Evolutionary conservation across 495 filamentous ascomycete genomes (phyloP), one percentile per base, ranked within the genome.

Genomic region (Pyrenula massariospora): DNA sequence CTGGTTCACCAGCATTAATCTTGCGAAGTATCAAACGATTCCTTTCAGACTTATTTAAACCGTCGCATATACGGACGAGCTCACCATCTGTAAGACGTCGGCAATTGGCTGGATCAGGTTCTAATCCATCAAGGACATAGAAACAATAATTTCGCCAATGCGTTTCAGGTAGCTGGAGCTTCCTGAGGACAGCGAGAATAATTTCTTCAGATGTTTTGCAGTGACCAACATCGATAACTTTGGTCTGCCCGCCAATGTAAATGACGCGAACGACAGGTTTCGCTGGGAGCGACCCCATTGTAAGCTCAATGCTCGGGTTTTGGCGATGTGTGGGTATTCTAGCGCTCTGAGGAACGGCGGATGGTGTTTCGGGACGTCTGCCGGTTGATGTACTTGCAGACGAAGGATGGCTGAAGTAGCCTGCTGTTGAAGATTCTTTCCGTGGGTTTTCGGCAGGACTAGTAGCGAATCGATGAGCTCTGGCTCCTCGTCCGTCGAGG

Each of bases 161-260:
- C 58, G 86, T 83, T 63, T 91, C 87, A 11, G 85, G 80, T 22
- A 88, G 75, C 54, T 76, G 75, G 12, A 95, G 85, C 65, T 97
- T 97, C 60, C 82, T 84, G 22, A 96, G 69, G 1, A 92, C 92
- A 57, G 83, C 84, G 23, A 87, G 75, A 68, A 96, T 88, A 54
- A 99, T 85, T 56, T 96, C 89, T 59, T 97, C 93, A 25, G 88
- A 82, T 1, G 86, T 94, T 63, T 84, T 89, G 77, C 89, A 96
- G 59, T 85, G 87, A 55, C 87, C 85, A 53, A 97, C 85, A 65
- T 90, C 88, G 55, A 97, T 80, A 5, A 95, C 90, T 67, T 91
- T 91, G 25, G 90, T 95, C 56, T 87, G 84, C n/a, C 89, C 87
- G 49, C 86, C 89, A 24, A 84, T 88, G 58, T 91, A 95, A 62